A percentile compares a stretch with the other conserved stretches of the same genome.
These are phyloP conservation scores for Hanseniaspora nectarophila DNA, from an alignment of 805 yeast genomes.

Conservation along the genomic window DNA sequence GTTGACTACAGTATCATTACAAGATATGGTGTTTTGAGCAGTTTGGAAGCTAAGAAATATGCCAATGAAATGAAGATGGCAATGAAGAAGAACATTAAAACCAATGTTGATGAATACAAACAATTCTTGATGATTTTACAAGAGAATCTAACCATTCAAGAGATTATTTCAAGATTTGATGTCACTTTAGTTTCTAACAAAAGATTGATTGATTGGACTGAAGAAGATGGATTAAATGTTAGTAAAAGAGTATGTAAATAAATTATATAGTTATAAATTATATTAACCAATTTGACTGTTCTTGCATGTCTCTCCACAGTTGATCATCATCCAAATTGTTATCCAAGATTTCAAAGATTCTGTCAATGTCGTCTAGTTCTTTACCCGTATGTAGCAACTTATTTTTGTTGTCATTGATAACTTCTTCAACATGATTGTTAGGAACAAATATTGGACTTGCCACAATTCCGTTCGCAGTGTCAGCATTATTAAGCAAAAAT, in stretches of 20 bases:
- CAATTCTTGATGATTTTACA: constrained; percentile 35
- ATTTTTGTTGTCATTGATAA: constrained; percentile 24
- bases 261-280: constrained; percentile 27
- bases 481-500: background rate
- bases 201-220: constrained; percentile 52
- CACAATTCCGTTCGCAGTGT: background rate
- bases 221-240: constrained; percentile 36
- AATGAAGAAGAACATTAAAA: constrained; percentile 12
- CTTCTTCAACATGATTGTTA: constrained; percentile 5
- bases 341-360: constrained; percentile 25
- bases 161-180: constrained; percentile 21
- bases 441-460: background rate
- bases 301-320: constrained; percentile 67
- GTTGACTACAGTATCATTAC: constrained; percentile 46
- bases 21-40: constrained; percentile 39
- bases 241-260: constrained; percentile 33
- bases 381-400: constrained; percentile 26
- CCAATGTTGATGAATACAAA: constrained; percentile 19
- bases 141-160: constrained; percentile 31
- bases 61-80: constrained; percentile 15
- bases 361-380: constrained; percentile 29
- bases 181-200: constrained; percentile 35
- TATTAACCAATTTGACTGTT: constrained; percentile 61
- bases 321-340: constrained; percentile 31
- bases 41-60: constrained; percentile 28